These are phyloP conservation scores for Myxozyma geophila DNA, from an alignment of 805 yeast genomes.

Conservation along the genomic window DNA sequence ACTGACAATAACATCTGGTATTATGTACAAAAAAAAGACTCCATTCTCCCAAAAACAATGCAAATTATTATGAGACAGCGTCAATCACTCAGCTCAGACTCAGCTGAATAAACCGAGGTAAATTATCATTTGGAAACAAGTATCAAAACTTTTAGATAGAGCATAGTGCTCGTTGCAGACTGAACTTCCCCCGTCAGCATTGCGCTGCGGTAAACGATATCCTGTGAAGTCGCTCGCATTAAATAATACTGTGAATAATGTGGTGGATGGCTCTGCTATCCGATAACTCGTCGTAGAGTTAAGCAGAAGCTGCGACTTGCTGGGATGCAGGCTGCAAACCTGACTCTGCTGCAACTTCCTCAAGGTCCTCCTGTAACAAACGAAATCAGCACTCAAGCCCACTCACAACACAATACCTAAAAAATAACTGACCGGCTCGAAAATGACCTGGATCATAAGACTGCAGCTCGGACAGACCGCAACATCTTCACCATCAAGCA, in stretches of 20 bases:
- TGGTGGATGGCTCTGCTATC: too few relatives aligned
- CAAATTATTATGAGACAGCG: not conserved
- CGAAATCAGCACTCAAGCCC: not conserved
- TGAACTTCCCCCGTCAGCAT: not conserved
- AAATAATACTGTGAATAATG: too few relatives aligned
- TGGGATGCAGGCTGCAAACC: slow-evolving; percentile 9
- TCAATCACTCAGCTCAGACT: too few relatives aligned
- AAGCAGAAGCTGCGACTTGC: slow-evolving; percentile 23
- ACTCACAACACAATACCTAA: not conserved
- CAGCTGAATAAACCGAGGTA: too few relatives aligned
- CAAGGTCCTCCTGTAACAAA: slow-evolving; percentile 24
- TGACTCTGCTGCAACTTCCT: slow-evolving; percentile 21
- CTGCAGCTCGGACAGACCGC: slow-evolving; percentile 98
- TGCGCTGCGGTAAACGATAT: not conserved
- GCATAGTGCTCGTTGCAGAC: not conserved
- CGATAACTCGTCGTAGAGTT: not conserved
- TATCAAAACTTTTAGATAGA: not conserved
- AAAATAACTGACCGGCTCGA: slow-evolving; percentile 56
- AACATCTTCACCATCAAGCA: slow-evolving; percentile 86
- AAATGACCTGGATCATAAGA: slow-evolving; percentile 87
- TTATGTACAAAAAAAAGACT: not conserved
- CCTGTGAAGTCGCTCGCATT: not conserved
- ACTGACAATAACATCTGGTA: not conserved
- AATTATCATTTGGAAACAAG: too few relatives aligned
- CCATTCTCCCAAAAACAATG: not conserved